phyloP scores from a whole-genome alignment of 2,329 filamentous ascomycete species.

The Pochonia chlamydosporia region DNA sequence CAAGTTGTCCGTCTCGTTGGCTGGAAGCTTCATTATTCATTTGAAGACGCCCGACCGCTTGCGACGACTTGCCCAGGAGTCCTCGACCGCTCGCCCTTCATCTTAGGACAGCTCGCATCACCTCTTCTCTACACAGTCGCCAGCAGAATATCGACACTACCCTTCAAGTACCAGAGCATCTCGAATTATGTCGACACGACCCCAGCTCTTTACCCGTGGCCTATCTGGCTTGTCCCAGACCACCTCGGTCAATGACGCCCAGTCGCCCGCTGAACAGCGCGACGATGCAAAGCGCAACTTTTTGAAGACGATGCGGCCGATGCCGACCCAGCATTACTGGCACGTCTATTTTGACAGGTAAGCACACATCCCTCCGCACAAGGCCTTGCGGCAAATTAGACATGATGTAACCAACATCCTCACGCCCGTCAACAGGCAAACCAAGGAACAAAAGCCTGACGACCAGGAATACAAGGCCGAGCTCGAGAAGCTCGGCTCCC shows the following conservation, averaged over 20 bases:
- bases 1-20: too few relatives aligned
- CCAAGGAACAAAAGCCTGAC: conserved; percentile 39
- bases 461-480: conserved; percentile 44
- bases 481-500: conserved; percentile 56
- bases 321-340: conserved; percentile 78
- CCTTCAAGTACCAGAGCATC: too few relatives aligned
- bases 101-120: too few relatives aligned
- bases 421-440: conserved; percentile 16
- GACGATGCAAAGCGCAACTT: conserved; percentile 82
- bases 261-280: conserved; percentile 66
- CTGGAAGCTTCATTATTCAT: too few relatives aligned
- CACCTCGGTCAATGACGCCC: conserved; percentile 52
- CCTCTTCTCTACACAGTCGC: too few relatives aligned
- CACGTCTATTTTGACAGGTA: conserved; percentile 63
- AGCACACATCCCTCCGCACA: not conserved
- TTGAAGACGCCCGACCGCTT: too few relatives aligned
- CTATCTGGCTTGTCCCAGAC: conserved; percentile 57
- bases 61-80: too few relatives aligned
- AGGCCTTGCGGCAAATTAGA: too few relatives aligned
- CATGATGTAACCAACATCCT: not conserved
- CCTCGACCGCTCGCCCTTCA: too few relatives aligned
- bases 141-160: too few relatives aligned
- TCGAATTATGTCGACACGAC: conserved; percentile 45
- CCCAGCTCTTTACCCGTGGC: conserved; percentile 55
- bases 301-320: conserved; percentile 63